phyloP scores from a whole-genome alignment of 83 land plant species.

The Picea abies region DNA sequence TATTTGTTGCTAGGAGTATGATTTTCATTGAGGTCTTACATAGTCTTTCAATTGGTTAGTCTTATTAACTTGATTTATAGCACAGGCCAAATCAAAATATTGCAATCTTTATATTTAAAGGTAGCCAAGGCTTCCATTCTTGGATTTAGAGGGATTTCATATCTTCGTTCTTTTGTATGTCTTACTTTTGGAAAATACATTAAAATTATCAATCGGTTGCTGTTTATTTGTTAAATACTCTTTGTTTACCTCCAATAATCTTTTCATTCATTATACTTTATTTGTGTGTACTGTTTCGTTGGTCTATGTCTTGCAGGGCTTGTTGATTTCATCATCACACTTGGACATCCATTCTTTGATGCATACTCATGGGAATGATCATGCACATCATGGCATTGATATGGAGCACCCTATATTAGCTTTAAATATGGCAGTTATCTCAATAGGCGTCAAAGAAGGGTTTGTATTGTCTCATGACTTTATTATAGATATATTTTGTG shows the following conservation, averaged over 20 bases:
- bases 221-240: background rate
- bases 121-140: background rate
- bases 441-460: conserved; percentile 94
- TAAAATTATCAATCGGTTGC: background rate
- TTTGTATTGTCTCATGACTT: conserved; percentile 23
- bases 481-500: background rate
- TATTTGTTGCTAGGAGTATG: too few relatives aligned
- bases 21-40: too few relatives aligned
- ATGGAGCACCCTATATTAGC: conserved; percentile 86
- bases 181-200: background rate
- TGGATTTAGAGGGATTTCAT: background rate
- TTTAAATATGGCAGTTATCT: conserved; percentile 63
- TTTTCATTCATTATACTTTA: background rate
- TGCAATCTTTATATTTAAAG: background rate
- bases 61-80: background rate
- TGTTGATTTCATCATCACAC: conserved; percentile 44
- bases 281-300: background rate
- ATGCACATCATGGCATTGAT: conserved; percentile 79
- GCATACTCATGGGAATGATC: conserved; percentile 48
- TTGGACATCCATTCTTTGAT: conserved; percentile 25
- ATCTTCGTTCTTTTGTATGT: background rate
- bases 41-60: background rate
- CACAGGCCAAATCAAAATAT: background rate
- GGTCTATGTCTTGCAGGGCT: conserved; percentile 32
- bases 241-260: conserved; percentile 1